phyloP scores from a whole-genome alignment of 768 basidiomycete species.

The Russula sp. region DNA sequence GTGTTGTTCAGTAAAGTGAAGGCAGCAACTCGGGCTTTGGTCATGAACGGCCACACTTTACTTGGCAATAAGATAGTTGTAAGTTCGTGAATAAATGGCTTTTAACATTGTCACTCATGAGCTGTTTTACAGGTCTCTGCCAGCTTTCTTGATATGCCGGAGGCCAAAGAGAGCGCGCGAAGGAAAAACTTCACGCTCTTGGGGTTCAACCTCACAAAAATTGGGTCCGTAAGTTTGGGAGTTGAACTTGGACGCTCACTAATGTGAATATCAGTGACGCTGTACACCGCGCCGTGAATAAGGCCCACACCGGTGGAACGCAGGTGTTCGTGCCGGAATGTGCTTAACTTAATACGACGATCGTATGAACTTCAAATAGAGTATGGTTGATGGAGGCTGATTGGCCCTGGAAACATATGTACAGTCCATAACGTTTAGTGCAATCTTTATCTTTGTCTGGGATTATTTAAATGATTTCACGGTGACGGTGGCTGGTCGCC shows the following conservation, averaged over 20 bases:
- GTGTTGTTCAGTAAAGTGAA: slow-evolving; percentile 1
- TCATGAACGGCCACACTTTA: background rate
- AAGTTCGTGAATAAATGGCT: background rate
- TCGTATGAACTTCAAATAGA: background rate
- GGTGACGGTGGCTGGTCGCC: slow-evolving; percentile 7
- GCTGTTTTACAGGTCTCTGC: slow-evolving; percentile 9
- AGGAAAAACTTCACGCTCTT: background rate
- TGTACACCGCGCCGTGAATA: background rate
- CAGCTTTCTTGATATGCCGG: slow-evolving; percentile 13
- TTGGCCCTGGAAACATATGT: background rate
- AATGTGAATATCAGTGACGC: background rate
- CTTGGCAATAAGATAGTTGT: slow-evolving; percentile 13
- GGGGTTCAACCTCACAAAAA: background rate
- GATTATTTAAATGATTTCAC: slow-evolving; percentile 3
- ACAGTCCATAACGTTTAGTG: too few relatives aligned
- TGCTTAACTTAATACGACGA: background rate
- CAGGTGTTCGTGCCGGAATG: background rate
- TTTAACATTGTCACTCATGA: background rate
- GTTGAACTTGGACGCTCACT: background rate
- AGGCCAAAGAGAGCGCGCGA: background rate
- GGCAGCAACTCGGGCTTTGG: background rate
- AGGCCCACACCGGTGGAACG: background rate
- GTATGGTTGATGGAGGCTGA: background rate
- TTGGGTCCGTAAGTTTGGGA: background rate
- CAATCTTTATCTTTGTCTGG: too few relatives aligned